Base-by-base conservation (phyloP, 495 filamentous ascomycete genomes). In the Podospora conica region DNA sequence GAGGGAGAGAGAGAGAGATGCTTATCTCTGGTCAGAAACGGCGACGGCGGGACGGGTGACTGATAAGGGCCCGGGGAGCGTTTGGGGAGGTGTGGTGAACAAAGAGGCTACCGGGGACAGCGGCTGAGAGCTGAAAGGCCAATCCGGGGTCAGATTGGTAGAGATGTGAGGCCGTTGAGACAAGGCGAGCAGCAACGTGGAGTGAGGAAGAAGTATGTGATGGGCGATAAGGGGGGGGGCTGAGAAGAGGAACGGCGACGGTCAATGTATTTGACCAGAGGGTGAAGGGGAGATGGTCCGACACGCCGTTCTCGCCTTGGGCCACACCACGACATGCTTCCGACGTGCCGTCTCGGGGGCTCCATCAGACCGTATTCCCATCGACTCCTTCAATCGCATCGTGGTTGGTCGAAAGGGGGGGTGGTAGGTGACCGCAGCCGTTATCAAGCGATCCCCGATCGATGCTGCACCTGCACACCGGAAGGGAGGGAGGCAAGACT, bases 1-100 rank as follows among this genome's bases (percentile, higher is more conserved):
- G 63, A 57, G 10, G n/a, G 25, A 21, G 48, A 22, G 22, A 27
- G 25, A 21, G 48, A 22, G 22, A 27, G 40, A 48, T 22, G 29
- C 67, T 68, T 68, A 68, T 68, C 67, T 48, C 40, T 48, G 4
- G 63, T 28, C 8, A 60, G 56, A 33, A 22, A 24, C 12, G 58
- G 61, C 48, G 53, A 55, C 55, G 31, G 64, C 21, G 60, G 63
- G 67, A 58, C 54, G 61, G 58, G 33, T 11, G 58, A 56, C 28
- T 67, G 68, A 68, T 67, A 70, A 68, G 63, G 23, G 33, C 18
- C 24, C 25, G 23, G 55, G 3, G 12, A 15, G 55, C 20, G 40
- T 24, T 15, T 25, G 60, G 31, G 31, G 29, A 61, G 40, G 48
- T 23, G 40, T 48, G 67, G 53, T 63, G 53, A 48, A 33, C 53